phyloP scores from a whole-genome alignment of 2,329 filamentous ascomycete genomes.

The Diaporthe longicolla region DNA sequence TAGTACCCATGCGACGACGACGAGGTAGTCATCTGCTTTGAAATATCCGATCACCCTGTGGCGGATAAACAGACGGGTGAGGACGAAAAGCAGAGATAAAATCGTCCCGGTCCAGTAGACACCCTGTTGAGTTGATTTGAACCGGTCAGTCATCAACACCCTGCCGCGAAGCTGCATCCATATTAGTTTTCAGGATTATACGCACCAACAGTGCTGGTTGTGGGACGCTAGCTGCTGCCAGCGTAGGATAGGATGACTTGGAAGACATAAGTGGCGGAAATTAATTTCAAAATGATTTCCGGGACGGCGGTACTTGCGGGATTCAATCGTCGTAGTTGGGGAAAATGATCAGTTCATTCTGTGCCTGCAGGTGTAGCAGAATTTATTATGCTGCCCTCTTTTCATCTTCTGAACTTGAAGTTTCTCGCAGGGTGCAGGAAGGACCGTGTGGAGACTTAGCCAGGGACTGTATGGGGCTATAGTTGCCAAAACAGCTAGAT shows the following conservation, averaged over 20 bases:
- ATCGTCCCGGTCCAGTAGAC: neutral
- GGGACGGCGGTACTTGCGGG: accelerated
- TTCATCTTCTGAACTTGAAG: neutral
- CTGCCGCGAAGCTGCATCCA: neutral
- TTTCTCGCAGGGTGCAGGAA: neutral
- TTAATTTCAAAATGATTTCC: no score
- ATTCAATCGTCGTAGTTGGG: neutral
- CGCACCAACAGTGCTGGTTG: neutral
- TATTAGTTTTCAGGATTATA: neutral
- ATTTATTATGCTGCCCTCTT: neutral
- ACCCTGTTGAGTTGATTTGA: neutral
- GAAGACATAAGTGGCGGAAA: neutral
- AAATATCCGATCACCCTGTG: neutral
- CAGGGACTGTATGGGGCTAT: neutral
- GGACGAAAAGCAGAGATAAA: neutral
- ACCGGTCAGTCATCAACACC: neutral
- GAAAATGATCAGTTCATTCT: no score
- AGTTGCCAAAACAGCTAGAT: no score
- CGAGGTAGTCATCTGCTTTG: slow-evolving; percentile 10
- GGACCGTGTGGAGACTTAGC: neutral
- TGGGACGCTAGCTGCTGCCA: slow-evolving; percentile 9
- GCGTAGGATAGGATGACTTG: neutral
- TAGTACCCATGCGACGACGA: neutral
- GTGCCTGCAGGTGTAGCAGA: neutral
- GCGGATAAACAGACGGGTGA: neutral